Evolutionary conservation across 345 rosid genomes (phyloP).

Genomic region (Firmiana major): DNA sequence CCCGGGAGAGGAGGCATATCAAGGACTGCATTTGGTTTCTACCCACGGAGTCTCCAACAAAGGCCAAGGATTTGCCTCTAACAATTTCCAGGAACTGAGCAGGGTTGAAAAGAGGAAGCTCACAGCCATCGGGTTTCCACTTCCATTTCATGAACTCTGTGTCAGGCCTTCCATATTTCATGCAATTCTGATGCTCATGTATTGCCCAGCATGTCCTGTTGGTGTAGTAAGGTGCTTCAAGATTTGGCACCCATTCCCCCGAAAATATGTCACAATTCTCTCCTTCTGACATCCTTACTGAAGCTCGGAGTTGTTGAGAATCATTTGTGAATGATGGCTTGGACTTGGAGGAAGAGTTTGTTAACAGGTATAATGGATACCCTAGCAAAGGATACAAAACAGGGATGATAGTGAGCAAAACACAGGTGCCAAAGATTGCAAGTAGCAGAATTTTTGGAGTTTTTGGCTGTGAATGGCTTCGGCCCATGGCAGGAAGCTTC

Average conservation of each 20-base stretch:
- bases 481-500: slow-evolving; percentile 3
- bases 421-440: slow-evolving; percentile 15
- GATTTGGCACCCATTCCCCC: slow-evolving; percentile 83
- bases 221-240: slow-evolving; percentile 74
- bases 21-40: slow-evolving; percentile 97
- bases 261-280: slow-evolving; percentile 60
- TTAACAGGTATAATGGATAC: slow-evolving; percentile 20
- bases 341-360: background rate
- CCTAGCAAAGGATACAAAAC: slow-evolving; percentile 37
- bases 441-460: slow-evolving; percentile 24
- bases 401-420: slow-evolving; percentile 34
- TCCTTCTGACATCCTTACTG: background rate
- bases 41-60: slow-evolving; percentile 85
- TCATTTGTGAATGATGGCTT: background rate
- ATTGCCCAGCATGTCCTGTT: slow-evolving; percentile 91
- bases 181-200: slow-evolving; percentile 95
- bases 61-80: slow-evolving; percentile 74
- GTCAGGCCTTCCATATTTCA: slow-evolving; percentile 84
- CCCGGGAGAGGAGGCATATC: slow-evolving; percentile 90
- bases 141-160: slow-evolving; percentile 68
- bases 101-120: slow-evolving; percentile 64
- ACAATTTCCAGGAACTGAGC: slow-evolving; percentile 64
- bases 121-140: slow-evolving; percentile 82
- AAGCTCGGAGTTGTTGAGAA: background rate
- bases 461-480: slow-evolving; percentile 3